Percentiles rank a stretch among this genome's conserved stretches.
Evolutionary conservation across 192 early-diverging fungal genomes (phyloP).

Genomic region (Entophlyctis luteolus): DNA sequence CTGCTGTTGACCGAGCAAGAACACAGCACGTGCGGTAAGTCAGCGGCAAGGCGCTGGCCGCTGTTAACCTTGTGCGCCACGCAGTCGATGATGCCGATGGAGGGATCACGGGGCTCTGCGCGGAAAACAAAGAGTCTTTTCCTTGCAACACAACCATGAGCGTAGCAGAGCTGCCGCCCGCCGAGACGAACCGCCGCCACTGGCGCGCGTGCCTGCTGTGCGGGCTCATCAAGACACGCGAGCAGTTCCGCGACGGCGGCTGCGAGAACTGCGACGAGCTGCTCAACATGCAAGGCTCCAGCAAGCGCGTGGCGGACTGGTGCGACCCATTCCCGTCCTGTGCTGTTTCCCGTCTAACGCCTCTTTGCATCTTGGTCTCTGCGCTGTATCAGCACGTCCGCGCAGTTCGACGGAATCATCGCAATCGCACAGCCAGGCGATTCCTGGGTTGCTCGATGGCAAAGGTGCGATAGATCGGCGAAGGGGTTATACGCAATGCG

Average conservation of each 20-base stretch:
- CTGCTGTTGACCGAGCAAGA: too few species aligned
- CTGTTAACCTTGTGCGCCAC: too few species aligned
- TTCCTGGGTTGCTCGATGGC: slow-evolving; percentile 52
- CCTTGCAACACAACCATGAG: not conserved
- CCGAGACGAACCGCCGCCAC: slow-evolving; percentile 55
- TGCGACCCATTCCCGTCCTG: too few species aligned
- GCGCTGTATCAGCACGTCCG: slow-evolving; percentile 29
- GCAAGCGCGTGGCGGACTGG: slow-evolving; percentile 9
- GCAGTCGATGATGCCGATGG: too few species aligned
- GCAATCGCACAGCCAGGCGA: slow-evolving; percentile 40
- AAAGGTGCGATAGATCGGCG: slow-evolving; percentile 49
- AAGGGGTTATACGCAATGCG: slow-evolving; percentile 52
- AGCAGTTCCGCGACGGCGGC: slow-evolving; percentile 40
- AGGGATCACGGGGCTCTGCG: too few species aligned
- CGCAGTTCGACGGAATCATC: slow-evolving; percentile 47
- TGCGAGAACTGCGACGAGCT: slow-evolving; percentile 54
- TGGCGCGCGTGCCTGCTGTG: slow-evolving; percentile 52
- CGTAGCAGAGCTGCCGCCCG: slow-evolving; percentile 69
- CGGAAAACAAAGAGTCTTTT: too few species aligned
- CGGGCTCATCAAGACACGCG: slow-evolving; percentile 42
- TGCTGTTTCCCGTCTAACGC: not conserved
- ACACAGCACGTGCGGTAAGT: too few species aligned
- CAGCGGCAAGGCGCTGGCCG: too few species aligned
- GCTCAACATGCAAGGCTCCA: slow-evolving; percentile 32
- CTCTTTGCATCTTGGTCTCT: too few species aligned